Conservation (phyloP, 2,329 filamentous ascomycete species). For the Pseudogymnoascus sp. region DNA sequence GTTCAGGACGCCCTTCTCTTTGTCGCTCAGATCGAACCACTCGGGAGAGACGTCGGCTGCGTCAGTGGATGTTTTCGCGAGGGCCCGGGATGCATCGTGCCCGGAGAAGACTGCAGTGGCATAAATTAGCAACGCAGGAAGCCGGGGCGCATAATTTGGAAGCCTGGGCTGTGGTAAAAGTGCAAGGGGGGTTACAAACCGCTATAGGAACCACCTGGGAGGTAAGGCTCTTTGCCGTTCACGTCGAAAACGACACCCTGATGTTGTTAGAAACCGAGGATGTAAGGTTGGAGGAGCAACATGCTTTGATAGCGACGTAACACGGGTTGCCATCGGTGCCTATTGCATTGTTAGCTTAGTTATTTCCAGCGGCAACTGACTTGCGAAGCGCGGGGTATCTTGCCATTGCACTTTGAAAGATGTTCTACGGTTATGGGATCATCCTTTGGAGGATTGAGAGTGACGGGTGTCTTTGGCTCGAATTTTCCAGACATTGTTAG, state of each 20-base stretch:
- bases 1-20: constrained; percentile 75
- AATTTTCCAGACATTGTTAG: constrained; percentile 56
- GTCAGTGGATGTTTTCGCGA: constrained; percentile 82
- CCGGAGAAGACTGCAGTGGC: constrained; percentile 73
- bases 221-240: constrained; percentile 79
- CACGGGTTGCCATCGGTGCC: constrained; percentile 58
- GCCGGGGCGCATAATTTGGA: not conserved
- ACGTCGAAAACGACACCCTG: constrained; percentile 94
- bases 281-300: not conserved
- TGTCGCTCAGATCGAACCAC: constrained; percentile 75
- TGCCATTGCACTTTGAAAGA: constrained; percentile 77
- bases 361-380: not conserved
- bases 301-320: constrained; percentile 65
- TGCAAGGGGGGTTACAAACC: constrained; percentile 46
- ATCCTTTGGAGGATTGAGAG: constrained; percentile 76
- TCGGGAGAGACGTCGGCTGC: constrained; percentile 73
- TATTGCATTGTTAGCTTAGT: constrained; percentile 28
- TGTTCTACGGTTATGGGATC: constrained; percentile 78
- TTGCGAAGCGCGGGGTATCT: constrained; percentile 25
- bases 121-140: not conserved
- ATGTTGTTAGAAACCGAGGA: constrained; percentile 11
- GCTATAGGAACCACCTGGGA: constrained; percentile 73
- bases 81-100: constrained; percentile 88
- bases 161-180: not conserved
- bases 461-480: constrained; percentile 68